Evolutionary conservation across 257 asterid genomes (phyloP).

Genomic region (Solanum peruvianum): DNA sequence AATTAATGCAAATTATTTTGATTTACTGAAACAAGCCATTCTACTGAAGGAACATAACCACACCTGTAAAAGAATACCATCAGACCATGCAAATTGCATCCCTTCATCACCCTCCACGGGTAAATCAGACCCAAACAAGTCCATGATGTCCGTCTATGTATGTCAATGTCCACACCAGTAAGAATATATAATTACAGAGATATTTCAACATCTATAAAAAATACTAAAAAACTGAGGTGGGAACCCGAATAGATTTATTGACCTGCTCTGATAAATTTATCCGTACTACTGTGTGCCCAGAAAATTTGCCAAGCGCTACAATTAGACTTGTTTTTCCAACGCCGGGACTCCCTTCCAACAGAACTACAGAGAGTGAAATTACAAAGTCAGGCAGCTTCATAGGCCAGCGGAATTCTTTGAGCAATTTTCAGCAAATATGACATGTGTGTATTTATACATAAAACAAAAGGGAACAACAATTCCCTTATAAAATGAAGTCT

Average conservation of each 20-base stretch:
- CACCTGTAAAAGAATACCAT: slow-evolving; percentile 97
- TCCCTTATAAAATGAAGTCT: slow-evolving; percentile 3
- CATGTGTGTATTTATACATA: not conserved
- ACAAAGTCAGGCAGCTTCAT: slow-evolving; percentile 15
- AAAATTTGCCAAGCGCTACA: slow-evolving; percentile 78
- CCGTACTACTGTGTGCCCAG: slow-evolving; percentile 91
- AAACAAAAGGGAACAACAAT: not conserved
- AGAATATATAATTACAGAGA: not conserved
- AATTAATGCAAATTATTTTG: not conserved
- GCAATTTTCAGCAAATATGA: not conserved
- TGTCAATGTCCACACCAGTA: slow-evolving; percentile 9
- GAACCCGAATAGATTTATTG: not conserved
- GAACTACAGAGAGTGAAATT: slow-evolving; percentile 33
- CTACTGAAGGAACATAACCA: not conserved
- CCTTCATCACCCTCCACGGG: slow-evolving; percentile 92
- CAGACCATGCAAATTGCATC: slow-evolving; percentile 94
- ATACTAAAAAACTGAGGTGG: not conserved
- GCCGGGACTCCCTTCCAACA: slow-evolving; percentile 99
- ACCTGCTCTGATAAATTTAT: slow-evolving; percentile 98
- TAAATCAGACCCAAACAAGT: slow-evolving; percentile 88
- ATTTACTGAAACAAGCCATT: not conserved
- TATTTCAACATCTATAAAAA: not conserved
- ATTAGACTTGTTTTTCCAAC: slow-evolving; percentile 95
- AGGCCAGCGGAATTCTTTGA: not conserved
- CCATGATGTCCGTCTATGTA: slow-evolving; percentile 94